Evolutionary conservation across 192 early-diverging fungal genomes (phyloP).

Genomic region (Entomortierella lignicola): DNA sequence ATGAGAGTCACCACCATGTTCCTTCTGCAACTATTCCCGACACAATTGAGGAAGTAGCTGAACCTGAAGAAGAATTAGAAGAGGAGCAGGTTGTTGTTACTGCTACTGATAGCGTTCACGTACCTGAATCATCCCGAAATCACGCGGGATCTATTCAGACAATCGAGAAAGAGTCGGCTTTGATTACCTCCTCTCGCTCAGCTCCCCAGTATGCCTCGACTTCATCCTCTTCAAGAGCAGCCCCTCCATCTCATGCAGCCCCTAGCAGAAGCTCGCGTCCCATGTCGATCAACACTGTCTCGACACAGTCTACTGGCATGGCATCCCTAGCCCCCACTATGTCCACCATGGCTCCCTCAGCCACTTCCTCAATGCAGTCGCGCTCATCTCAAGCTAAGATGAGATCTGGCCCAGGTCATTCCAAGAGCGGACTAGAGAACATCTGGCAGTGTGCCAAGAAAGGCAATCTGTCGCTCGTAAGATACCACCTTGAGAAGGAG

Average conservation of each 20-base stretch:
- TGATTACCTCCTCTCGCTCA: neutral
- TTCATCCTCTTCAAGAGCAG: neutral
- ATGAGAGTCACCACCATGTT: neutral
- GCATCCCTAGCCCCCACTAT: conserved; percentile 34
- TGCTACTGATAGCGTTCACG: neutral
- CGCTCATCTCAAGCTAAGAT: neutral
- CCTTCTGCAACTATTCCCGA: neutral
- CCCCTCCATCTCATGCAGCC: neutral
- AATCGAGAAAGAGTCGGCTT: too few relatives aligned
- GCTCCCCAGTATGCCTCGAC: too few relatives aligned
- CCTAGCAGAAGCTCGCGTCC: conserved; percentile 17
- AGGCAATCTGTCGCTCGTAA: conserved; percentile 31
- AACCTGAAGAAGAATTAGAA: neutral
- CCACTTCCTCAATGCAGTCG: conserved; percentile 21
- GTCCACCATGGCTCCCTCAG: conserved; percentile 43
- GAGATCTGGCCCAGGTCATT: neutral
- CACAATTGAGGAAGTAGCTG: neutral
- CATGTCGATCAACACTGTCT: conserved; percentile 29
- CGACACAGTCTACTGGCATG: conserved; percentile 49
- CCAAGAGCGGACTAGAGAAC: conserved; percentile 34
- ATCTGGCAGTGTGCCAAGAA: conserved; percentile 51
- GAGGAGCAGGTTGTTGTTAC: too few relatives aligned
- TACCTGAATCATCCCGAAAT: neutral
- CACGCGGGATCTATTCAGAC: too few relatives aligned
- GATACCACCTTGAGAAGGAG: conserved; percentile 44